Evolutionary conservation across 805 yeast species (phyloP).

Genomic region (Ogataea parapolymorpha): DNA sequence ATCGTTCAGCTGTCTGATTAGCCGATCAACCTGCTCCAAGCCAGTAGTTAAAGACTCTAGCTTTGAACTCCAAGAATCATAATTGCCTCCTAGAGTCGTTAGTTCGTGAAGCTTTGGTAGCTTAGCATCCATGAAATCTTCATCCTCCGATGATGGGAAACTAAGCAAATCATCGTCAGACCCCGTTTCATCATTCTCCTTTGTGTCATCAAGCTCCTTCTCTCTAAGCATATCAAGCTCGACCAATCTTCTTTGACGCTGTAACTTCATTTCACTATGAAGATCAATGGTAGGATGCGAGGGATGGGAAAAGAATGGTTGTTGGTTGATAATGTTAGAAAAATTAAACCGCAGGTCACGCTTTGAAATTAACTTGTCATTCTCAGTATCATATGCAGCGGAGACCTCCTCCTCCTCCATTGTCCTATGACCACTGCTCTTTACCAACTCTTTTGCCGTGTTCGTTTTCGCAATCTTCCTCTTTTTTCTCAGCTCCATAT

Average conservation of each 20-base stretch:
- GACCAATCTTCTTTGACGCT: slow-evolving; percentile 29
- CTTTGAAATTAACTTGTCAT: slow-evolving; percentile 11
- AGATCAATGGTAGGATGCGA: slow-evolving; percentile 24
- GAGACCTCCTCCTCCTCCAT: background rate
- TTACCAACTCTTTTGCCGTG: background rate
- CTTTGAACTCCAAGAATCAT: slow-evolving; percentile 1
- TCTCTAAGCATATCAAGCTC: slow-evolving; percentile 25
- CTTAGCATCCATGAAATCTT: slow-evolving; percentile 17
- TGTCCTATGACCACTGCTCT: background rate
- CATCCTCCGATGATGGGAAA: slow-evolving; percentile 27
- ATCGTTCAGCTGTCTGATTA: slow-evolving; percentile 24
- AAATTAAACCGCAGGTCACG: slow-evolving; percentile 25
- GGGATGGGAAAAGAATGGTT: slow-evolving; percentile 25
- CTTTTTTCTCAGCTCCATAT: slow-evolving; percentile 1
- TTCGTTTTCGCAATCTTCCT: slow-evolving; percentile 1
- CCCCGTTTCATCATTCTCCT: slow-evolving; percentile 7
- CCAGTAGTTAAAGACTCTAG: slow-evolving; percentile 27
- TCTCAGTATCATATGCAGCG: slow-evolving; percentile 4
- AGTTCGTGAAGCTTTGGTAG: slow-evolving; percentile 13
- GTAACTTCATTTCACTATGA: slow-evolving; percentile 30
- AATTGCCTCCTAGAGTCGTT: slow-evolving; percentile 9
- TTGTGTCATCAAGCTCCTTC: slow-evolving; percentile 17
- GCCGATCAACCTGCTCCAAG: slow-evolving; percentile 29
- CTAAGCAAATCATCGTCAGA: slow-evolving; percentile 21
- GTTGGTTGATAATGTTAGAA: slow-evolving; percentile 26